Evolutionary conservation across 352 stramenopile genomes (phyloP).

Genomic region (Phytopythium montanum): DNA sequence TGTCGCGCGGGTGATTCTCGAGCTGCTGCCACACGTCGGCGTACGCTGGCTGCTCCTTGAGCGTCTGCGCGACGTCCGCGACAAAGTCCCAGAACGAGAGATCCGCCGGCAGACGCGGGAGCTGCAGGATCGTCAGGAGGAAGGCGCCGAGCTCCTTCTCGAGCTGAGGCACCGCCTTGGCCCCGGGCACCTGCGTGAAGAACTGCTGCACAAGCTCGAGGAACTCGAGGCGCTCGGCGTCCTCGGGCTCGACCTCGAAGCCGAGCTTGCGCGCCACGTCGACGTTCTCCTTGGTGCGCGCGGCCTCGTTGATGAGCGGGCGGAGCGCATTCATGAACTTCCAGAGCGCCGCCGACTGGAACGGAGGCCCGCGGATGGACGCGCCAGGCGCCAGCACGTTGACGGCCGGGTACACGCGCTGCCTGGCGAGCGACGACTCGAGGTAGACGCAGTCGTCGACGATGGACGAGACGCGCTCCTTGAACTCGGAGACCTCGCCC

Average conservation of each 20-base stretch:
- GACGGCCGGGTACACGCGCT: constrained; percentile 67
- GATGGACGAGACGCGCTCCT: constrained; percentile 63
- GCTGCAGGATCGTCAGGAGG: constrained; percentile 48
- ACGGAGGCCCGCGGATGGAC: constrained; percentile 68
- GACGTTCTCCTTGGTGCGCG: constrained; percentile 54
- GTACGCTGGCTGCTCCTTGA: constrained; percentile 28
- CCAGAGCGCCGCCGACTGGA: constrained; percentile 75
- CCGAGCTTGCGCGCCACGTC: constrained; percentile 54
- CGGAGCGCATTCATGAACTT: constrained; percentile 56
- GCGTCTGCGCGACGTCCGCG: constrained; percentile 18
- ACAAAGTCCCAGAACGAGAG: constrained; percentile 56
- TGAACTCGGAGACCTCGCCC: constrained; percentile 50
- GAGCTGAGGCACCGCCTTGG: constrained; percentile 14
- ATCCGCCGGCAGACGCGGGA: constrained; percentile 33
- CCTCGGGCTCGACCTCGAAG: constrained; percentile 73
- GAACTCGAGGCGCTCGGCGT: constrained; percentile 66
- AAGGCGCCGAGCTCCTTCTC: constrained; percentile 55
- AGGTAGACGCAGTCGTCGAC: constrained; percentile 67
- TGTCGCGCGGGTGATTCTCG: constrained; percentile 37
- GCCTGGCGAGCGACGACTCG: constrained; percentile 37
- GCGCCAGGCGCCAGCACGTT: constrained; percentile 56
- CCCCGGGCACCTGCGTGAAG: constrained; percentile 44
- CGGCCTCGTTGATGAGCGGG: constrained; percentile 56
- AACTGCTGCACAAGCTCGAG: constrained; percentile 70
- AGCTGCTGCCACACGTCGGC: constrained; percentile 50